A percentile compares a stretch with the other conserved stretches of the same genome.
These are phyloP conservation scores for Epichloe bromicola DNA, from an alignment of 2,329 filamentous ascomycete genomes.

Conservation along the genomic window DNA sequence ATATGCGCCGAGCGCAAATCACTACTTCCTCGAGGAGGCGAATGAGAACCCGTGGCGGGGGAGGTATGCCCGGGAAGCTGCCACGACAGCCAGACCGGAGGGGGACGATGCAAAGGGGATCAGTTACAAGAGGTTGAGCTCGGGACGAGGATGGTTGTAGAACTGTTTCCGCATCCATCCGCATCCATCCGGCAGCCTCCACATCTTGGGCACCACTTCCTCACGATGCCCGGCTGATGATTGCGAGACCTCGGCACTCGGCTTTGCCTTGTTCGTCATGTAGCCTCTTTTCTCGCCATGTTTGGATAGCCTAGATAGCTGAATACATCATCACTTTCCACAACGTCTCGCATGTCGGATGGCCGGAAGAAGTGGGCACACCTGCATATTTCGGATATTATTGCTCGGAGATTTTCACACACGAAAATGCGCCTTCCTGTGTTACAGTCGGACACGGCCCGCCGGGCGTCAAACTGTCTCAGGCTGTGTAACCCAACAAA, in stretches of 20 bases:
- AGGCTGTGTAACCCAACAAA: background rate
- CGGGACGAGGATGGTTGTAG: constrained; percentile 14
- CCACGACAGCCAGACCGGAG: constrained; percentile 11
- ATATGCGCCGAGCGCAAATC: constrained; percentile 24
- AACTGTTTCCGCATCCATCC: background rate
- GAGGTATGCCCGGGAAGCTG: constrained; percentile 14
- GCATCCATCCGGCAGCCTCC: background rate
- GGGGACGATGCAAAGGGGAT: constrained; percentile 2
- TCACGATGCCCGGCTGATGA: too few relatives aligned
- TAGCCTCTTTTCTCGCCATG: too few relatives aligned
- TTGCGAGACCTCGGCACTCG: too few relatives aligned
- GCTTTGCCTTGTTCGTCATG: too few relatives aligned
- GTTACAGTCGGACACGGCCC: background rate
- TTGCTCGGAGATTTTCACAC: background rate
- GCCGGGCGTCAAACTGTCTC: background rate
- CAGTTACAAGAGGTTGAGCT: constrained; percentile 19
- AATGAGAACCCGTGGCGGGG: constrained; percentile 14
- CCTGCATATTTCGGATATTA: background rate
- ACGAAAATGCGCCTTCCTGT: background rate
- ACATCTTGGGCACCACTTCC: too few relatives aligned
- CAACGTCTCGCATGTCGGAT: background rate
- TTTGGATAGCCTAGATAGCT: too few relatives aligned
- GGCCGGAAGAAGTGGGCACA: too few relatives aligned
- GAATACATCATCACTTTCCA: too few relatives aligned
- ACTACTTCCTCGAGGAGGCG: constrained; percentile 31